A percentile compares a stretch with the other conserved stretches of the same genome.
phyloP scores from a whole-genome alignment of 169 alveolate genomes.

The Babesia ovata region DNA sequence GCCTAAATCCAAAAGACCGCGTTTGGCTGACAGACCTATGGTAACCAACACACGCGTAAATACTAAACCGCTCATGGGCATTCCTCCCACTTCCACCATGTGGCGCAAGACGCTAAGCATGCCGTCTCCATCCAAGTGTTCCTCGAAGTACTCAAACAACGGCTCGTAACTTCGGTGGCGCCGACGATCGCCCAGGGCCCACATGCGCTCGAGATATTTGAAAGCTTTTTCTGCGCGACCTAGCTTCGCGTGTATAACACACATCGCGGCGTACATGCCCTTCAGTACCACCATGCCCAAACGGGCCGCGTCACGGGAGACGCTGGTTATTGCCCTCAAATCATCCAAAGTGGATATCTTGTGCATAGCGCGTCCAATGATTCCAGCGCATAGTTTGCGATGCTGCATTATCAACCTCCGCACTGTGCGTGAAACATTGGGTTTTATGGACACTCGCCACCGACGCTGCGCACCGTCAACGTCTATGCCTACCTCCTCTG shows the following conservation, averaged over 20 bases:
- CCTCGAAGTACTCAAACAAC: constrained; percentile 19
- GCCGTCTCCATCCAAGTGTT: constrained; percentile 26
- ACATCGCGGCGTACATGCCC: constrained; percentile 45
- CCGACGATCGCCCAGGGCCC: constrained; percentile 31
- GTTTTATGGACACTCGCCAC: constrained; percentile 25
- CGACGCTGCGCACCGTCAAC: constrained; percentile 2
- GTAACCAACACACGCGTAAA: constrained; percentile 20
- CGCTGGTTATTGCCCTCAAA: constrained; percentile 8
- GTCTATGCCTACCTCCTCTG: constrained; percentile 2
- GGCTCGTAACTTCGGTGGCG: constrained; percentile 40
- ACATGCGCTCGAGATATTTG: constrained; percentile 38
- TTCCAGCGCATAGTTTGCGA: constrained; percentile 34
- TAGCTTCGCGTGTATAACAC: constrained; percentile 17
- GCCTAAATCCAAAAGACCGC: not conserved
- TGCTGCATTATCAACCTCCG: constrained; percentile 7
- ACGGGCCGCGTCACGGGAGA: constrained; percentile 31
- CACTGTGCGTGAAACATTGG: constrained; percentile 18
- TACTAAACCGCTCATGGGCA: constrained; percentile 25
- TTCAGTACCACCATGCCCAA: constrained; percentile 23
- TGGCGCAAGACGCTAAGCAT: constrained; percentile 33
- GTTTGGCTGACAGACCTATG: constrained; percentile 6
- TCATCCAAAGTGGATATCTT: constrained; percentile 31
- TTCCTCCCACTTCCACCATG: constrained; percentile 14
- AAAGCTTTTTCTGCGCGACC: constrained; percentile 19
- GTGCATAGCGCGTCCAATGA: constrained; percentile 41